A percentile compares a stretch with the other conserved stretches of the same genome.
phyloP scores from a whole-genome alignment of 768 basidiomycete species.

The Trametes elegans region DNA sequence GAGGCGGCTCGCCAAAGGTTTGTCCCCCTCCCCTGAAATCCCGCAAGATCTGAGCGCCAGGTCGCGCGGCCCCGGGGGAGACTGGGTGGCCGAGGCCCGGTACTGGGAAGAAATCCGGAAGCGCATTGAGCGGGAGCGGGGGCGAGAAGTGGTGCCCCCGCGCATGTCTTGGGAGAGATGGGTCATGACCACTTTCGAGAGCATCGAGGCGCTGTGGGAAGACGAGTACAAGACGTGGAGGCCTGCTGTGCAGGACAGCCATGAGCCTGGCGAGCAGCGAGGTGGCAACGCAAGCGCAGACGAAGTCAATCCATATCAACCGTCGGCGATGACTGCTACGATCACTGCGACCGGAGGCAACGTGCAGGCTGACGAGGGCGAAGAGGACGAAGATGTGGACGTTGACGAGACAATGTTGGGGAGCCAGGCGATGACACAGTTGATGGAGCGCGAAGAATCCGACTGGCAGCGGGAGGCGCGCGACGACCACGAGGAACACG shows the following conservation, averaged over 20 bases:
- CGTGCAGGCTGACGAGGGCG: neutral
- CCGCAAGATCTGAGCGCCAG: conserved; percentile 69
- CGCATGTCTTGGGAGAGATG: conserved; percentile 60
- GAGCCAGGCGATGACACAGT: conserved; percentile 45
- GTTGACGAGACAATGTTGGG: conserved; percentile 53
- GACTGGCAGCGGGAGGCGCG: conserved; percentile 25
- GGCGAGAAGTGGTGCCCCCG: conserved; percentile 26
- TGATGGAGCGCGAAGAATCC: conserved; percentile 34
- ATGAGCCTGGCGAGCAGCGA: neutral
- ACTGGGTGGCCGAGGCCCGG: conserved; percentile 70
- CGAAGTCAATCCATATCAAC: conserved; percentile 24
- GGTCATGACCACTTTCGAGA: conserved; percentile 89
- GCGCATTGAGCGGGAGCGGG: conserved; percentile 52
- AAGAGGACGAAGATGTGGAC: conserved; percentile 38
- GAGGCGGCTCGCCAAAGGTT: conserved; percentile 62
- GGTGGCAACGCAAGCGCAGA: conserved; percentile 1
- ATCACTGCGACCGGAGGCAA: neutral
- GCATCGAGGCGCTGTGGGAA: conserved; percentile 85
- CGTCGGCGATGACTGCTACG: neutral
- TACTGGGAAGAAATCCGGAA: conserved; percentile 73
- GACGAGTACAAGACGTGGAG: conserved; percentile 56
- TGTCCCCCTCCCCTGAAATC: conserved; percentile 69
- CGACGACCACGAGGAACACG: conserved; percentile 31
- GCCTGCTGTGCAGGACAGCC: conserved; percentile 30
- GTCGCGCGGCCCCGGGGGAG: conserved; percentile 52